These are phyloP conservation scores for Balansia obtecta DNA, from an alignment of 2,329 filamentous ascomycete species.

Conservation along the genomic window DNA sequence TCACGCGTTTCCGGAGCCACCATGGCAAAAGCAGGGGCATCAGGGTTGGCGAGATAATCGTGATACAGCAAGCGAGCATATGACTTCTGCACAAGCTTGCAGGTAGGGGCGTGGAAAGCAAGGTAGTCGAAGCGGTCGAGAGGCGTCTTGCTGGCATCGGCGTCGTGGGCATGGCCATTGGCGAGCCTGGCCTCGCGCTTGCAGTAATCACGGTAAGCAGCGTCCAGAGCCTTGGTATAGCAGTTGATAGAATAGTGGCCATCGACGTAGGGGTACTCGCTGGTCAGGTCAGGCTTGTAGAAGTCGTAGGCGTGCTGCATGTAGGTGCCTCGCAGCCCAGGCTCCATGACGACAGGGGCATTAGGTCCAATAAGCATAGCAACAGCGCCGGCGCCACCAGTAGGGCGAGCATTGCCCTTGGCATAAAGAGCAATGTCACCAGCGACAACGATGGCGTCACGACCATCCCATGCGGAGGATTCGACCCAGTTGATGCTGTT, in stretches of 20 bases:
- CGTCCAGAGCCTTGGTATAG: conserved; percentile 70
- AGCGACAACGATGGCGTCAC: conserved; percentile 66
- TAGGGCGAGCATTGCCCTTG: conserved; percentile 70
- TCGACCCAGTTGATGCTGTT: conserved; percentile 79
- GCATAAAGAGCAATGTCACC: conserved; percentile 79
- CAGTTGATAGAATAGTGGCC: conserved; percentile 73
- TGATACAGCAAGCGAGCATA: conserved; percentile 78
- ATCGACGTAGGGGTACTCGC: conserved; percentile 78
- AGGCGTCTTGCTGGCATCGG: conserved; percentile 40
- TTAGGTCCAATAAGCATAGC: conserved; percentile 70
- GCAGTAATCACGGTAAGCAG: conserved; percentile 70
- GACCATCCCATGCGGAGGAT: conserved; percentile 76
- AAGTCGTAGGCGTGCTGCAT: conserved; percentile 82
- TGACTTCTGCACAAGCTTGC: conserved; percentile 79
- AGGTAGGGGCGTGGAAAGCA: conserved; percentile 72
- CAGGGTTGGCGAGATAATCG: conserved; percentile 64
- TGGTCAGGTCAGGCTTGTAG: conserved; percentile 80
- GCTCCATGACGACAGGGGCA: conserved; percentile 64
- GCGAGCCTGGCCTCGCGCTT: conserved; percentile 52
- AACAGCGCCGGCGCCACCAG: conserved; percentile 67
- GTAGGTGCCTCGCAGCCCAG: conserved; percentile 67
- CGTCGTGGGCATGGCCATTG: conserved; percentile 39
- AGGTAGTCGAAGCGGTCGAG: conserved; percentile 78
- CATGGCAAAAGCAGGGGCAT: conserved; percentile 55
- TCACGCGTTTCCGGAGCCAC: conserved; percentile 66